Evolutionary conservation across 352 stramenopile genomes (phyloP), one percentile per base, ranked within the genome.

Genomic region (Phytopythium sindhum): DNA sequence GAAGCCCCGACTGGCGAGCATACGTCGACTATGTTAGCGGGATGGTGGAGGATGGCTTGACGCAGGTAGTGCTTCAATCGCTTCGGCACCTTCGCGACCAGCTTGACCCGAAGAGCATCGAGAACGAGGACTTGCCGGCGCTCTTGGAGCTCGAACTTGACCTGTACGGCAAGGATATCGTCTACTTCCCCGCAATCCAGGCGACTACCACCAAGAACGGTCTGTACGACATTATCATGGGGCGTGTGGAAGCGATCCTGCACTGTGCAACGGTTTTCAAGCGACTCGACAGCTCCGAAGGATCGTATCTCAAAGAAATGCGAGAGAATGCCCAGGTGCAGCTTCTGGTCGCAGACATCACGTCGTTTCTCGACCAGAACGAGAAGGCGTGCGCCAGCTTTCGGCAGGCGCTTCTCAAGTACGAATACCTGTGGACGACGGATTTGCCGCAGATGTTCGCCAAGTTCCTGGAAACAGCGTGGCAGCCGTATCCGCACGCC

Each of bases 21-120:
- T 98, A 97, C 61, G 89, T 97, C 6, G 91, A 97, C 45, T 98
- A 96, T 44, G 75, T 97, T 19, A 98, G 95, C 63, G 88, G 80
- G 4, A 91, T 96, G 47, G 90, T 97, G 23, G 88, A 97, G 59
- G 84, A 91, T 42, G 90, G 89, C 0, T 72, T 97, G 19, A 78
- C 74, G 9, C 78, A 78, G 52, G 86, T 93, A 15, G 76, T 96
- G 58, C 33, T 95, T 21, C 76, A 84, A 44, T 94, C 88, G 8
- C 70, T 97, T 23, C 68, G 56, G 0, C 76, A 81, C 24, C 65
- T 97, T 19, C 77, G 90, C 52, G 79, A 95, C 56, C 86, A 97
- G 41, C 72, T 97, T 26, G 88, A 97, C 67, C 80, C 86, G 0
- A 81, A 80, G 19, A 82, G 86, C 19, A 92, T 97, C 42, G 78